Conservation (phyloP, 2,329 filamentous ascomycete species). For the Allantophomopsis cytisporea region DNA sequence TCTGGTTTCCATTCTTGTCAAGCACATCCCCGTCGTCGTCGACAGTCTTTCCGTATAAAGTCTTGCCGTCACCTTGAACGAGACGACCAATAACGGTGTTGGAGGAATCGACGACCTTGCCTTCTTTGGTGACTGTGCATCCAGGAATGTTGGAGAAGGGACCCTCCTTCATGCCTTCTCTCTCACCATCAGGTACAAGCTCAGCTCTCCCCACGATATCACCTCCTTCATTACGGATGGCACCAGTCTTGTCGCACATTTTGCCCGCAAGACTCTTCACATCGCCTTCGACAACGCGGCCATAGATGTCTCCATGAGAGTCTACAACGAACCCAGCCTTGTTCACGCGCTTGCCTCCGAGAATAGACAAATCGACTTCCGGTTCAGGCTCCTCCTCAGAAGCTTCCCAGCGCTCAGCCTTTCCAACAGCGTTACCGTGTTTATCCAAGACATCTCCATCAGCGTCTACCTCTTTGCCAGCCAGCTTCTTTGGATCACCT, state of each 20-base stretch:
- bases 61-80: constrained; percentile 56
- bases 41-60: constrained; percentile 58
- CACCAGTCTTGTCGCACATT: constrained; percentile 59
- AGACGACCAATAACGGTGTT: constrained; percentile 64
- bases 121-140: constrained; percentile 54
- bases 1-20: constrained; percentile 55
- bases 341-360: constrained; percentile 59
- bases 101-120: constrained; percentile 49
- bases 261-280: constrained; percentile 48
- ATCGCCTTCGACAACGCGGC: constrained; percentile 54
- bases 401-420: constrained; percentile 53
- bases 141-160: constrained; percentile 55
- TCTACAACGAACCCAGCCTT: constrained; percentile 53
- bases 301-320: constrained; percentile 39
- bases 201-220: constrained; percentile 56
- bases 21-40: constrained; percentile 75
- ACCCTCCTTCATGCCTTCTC: constrained; percentile 47
- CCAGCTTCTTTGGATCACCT: constrained; percentile 48
- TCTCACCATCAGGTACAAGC: constrained; percentile 53
- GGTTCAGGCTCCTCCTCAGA: constrained; percentile 29
- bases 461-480: constrained; percentile 51
- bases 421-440: constrained; percentile 52
- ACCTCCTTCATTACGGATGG: constrained; percentile 61
- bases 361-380: constrained; percentile 40
- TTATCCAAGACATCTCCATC: constrained; percentile 58